phyloP scores from a whole-genome alignment of 495 filamentous ascomycete genomes.

The Neurospora sp. region DNA sequence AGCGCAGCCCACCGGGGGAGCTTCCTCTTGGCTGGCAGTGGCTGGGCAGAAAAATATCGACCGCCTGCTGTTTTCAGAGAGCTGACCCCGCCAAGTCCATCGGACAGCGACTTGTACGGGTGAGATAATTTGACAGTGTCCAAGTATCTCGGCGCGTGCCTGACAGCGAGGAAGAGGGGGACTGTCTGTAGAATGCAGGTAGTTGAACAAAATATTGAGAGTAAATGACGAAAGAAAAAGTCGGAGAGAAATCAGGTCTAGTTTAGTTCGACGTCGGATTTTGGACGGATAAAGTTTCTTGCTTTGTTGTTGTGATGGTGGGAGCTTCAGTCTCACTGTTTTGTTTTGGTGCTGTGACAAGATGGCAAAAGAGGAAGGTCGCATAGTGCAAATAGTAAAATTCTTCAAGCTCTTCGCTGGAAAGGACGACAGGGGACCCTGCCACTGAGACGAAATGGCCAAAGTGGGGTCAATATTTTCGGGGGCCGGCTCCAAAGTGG shows the following conservation, averaged over 20 bases:
- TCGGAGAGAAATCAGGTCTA: not conserved
- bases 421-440: not conserved
- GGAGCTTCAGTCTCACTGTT: not conserved
- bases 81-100: constrained; percentile 6
- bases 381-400: not conserved
- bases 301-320: not conserved
- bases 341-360: not conserved
- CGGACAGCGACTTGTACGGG: not conserved
- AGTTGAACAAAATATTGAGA: not conserved
- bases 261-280: not conserved
- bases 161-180: not conserved
- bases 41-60: constrained; percentile 10
- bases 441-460: not conserved
- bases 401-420: not conserved
- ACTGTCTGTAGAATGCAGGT: not conserved
- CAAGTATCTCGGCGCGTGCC: not conserved
- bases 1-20: not conserved
- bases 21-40: constrained; percentile 2
- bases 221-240: not conserved
- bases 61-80: constrained; percentile 22
- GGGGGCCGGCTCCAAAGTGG: not conserved
- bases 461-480: not conserved
- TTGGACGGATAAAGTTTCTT: not conserved
- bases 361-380: not conserved
- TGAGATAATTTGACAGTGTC: constrained; percentile 10